Evolutionary conservation across 108 stramenopile genomes (phyloP), one percentile per base, ranked within the genome.

Genomic region (Stephanodiscus triporus): DNA sequence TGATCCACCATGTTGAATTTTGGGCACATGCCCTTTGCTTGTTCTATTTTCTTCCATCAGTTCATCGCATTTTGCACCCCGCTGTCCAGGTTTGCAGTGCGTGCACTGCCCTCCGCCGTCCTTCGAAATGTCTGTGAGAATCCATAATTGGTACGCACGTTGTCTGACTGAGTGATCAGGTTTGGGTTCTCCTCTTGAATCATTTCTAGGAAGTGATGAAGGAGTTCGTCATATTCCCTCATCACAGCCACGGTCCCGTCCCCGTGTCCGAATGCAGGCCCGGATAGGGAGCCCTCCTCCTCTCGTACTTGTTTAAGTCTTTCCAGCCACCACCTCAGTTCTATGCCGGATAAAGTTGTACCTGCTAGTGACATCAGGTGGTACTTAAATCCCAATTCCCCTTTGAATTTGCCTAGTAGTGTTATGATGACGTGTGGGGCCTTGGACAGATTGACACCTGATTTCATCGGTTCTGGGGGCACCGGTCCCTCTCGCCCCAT

Each of bases 391-490:
- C 71, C 71, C 6, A 6, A 37, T 26, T 70, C 56, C 19, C 62
- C 62, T 34, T 78, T 78, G 63, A 78, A 71, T 26, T 71, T 40
- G 6, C 77, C 77, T 5, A 58, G 45, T 16, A 79, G 9, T 16
- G 42, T 22, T 0, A 79, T 57, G 59, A 30, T 27, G 14, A 79
- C 54, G 17, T 68, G 72, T 2, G 60, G 71, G 29, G 34, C 61
- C 2, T 1, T 37, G 6, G n/a, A 23, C 2, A 55, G 20, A 24
- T 55, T 6, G 2, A 36, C 6, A 1, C 47, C 32, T 19, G 7
- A 8, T 17, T 34, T 53, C 34, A 63, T 16, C 24, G 61, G 27
- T 1, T 49, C n/a, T 6, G 14, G 19, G 2, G 71, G 71, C 26
- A 72, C 53, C 1, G 14, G 16, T 23, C 61, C 61, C 4, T 6